Evolutionary conservation across 768 basidiomycete genomes (phyloP).

Genomic region (Lentinula lateritia): DNA sequence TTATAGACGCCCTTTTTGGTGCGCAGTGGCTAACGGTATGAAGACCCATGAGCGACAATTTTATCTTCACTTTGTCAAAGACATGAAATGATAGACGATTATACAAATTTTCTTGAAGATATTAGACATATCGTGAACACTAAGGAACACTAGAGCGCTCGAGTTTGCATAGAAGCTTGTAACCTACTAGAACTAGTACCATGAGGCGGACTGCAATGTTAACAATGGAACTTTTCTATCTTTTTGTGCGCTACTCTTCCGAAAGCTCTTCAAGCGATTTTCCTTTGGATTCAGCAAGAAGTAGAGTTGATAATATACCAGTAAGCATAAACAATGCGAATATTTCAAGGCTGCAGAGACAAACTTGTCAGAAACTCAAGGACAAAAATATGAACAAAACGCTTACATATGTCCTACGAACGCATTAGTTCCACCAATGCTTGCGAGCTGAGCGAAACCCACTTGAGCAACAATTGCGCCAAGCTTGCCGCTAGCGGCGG

Average conservation of each 20-base stretch:
- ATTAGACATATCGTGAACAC: too few relatives aligned
- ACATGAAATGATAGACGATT: too few relatives aligned
- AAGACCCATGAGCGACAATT: too few relatives aligned
- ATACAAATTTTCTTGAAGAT: too few relatives aligned
- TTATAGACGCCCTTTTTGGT: too few relatives aligned
- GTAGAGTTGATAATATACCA: slow-evolving; percentile 74
- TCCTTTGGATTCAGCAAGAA: slow-evolving; percentile 76
- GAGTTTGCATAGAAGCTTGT: too few relatives aligned
- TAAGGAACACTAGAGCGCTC: too few relatives aligned
- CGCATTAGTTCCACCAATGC: slow-evolving; percentile 59
- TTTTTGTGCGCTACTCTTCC: slow-evolving; percentile 37
- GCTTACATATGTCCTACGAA: slow-evolving; percentile 65
- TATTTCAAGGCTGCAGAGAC: slow-evolving; percentile 53
- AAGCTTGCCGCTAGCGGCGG: slow-evolving; percentile 77
- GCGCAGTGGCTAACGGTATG: too few relatives aligned
- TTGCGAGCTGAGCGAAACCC: slow-evolving; percentile 61
- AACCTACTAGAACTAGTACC: too few relatives aligned
- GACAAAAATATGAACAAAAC: neutral
- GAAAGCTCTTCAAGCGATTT: slow-evolving; percentile 66
- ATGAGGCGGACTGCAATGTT: too few relatives aligned
- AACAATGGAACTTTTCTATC: too few relatives aligned
- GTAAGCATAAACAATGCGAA: slow-evolving; percentile 87
- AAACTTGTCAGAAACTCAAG: neutral
- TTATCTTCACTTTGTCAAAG: too few relatives aligned
- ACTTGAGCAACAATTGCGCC: slow-evolving; percentile 81